A percentile compares a stretch with the other conserved stretches of the same genome.
phyloP scores from a whole-genome alignment of 805 yeast genomes.

The Tetrapisispora pingtungensis region DNA sequence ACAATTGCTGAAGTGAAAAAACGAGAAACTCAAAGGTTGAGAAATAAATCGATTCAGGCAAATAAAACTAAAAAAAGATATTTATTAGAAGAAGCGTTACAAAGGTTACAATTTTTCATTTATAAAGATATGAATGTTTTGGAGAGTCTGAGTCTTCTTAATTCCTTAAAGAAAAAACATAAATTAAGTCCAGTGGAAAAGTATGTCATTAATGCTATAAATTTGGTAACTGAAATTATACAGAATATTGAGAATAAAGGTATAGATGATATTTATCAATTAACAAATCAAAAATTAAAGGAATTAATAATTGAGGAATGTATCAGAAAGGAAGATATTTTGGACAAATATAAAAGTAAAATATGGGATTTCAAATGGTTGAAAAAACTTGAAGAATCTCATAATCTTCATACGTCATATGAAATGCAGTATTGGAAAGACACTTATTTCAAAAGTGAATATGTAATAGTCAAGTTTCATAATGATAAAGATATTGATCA shows the following conservation, averaged over 20 bases:
- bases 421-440: slow-evolving; percentile 49
- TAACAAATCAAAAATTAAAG: slow-evolving; percentile 34
- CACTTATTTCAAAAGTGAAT: slow-evolving; percentile 39
- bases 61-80: slow-evolving; percentile 11
- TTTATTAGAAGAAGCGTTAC: slow-evolving; percentile 26
- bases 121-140: slow-evolving; percentile 41
- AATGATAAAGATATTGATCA: slow-evolving; percentile 15
- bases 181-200: slow-evolving; percentile 3
- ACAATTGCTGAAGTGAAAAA: slow-evolving; percentile 9
- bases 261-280: slow-evolving; percentile 33
- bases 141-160: slow-evolving; percentile 36
- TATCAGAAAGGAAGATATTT: slow-evolving; percentile 13
- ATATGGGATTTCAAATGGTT: slow-evolving; percentile 39
- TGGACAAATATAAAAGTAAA: slow-evolving; percentile 15
- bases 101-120: slow-evolving; percentile 26
- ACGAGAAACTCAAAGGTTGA: slow-evolving; percentile 6
- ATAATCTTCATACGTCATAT: slow-evolving; percentile 41
- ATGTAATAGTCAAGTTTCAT: slow-evolving; percentile 29
- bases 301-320: slow-evolving; percentile 19
- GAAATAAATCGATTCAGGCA: slow-evolving; percentile 17
- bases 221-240: slow-evolving; percentile 35
- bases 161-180: slow-evolving; percentile 12
- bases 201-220: slow-evolving; percentile 24
- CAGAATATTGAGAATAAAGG: slow-evolving; percentile 34
- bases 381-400: slow-evolving; percentile 25